Evolutionary conservation across 1,284 basidiomycete genomes (phyloP), one percentile per base, ranked within the genome.

Genomic region (Termitomyces sp.): DNA sequence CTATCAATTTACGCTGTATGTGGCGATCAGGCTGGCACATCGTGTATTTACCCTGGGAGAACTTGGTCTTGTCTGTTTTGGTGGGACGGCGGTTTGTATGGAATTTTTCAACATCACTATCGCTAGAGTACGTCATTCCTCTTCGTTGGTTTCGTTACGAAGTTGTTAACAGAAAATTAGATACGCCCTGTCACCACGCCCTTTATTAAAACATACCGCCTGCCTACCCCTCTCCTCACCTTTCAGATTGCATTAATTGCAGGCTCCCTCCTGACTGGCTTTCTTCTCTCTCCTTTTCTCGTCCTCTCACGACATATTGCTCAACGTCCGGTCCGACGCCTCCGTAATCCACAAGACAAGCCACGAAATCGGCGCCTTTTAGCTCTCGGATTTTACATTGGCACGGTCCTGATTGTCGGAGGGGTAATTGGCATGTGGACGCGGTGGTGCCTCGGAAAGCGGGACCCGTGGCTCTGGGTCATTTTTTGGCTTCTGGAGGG

Each of bases 11-110:
- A 86, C 91, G 41, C 75, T 98, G 49, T 99, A 98, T 66, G 79
- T 89, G 45, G 91, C 91, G 49, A 82, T 97, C 46, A 81, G 96
- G 19, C 77, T 99, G 31, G 96, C 94, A 0, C 86, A 97, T 60
- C 83, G 89, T 21, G 92, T 91, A 11, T 96, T 98, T 69, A 99
- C 96, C 0, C 78, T 99, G 1, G 97, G 97, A 44, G 97, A 99
- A 68, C 79, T 98, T 9, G 87, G 86, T 16, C 73, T 97, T 19
- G 89, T 97, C 13, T 87, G 88, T 35, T 90, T 91, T 59, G 90
- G 93, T 40, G 93, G 91, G 14, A 91, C 93, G 1, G 87, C 88
- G 1, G 67, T 99, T 33, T 88, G 86, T 61, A 85, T 94, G 75
- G 97, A 99, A 67, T 76, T 86, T 18, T 71, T 93, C 53, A 91